A percentile compares a stretch with the other conserved stretches of the same genome.
Evolutionary conservation across 2,329 filamentous ascomycete genomes (phyloP).

Genomic region (Colletotrichum navitas): DNA sequence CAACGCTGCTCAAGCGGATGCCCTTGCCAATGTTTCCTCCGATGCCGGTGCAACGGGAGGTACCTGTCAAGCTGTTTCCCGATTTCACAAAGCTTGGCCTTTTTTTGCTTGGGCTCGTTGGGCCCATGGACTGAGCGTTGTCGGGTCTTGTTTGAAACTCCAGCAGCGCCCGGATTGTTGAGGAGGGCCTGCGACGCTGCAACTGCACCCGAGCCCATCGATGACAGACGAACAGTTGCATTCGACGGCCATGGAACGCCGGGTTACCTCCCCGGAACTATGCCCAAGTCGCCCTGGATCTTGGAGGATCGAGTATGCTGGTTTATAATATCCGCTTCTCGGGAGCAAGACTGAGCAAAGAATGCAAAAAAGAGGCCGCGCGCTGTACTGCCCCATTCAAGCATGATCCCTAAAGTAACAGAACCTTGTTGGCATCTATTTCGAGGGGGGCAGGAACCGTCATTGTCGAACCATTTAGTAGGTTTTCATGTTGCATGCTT

Average conservation of each 20-base stretch:
- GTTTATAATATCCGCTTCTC: background rate
- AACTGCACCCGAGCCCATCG: background rate
- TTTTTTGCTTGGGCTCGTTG: background rate
- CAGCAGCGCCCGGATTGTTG: slow-evolving; percentile 13
- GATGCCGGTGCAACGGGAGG: background rate
- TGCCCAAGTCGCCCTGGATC: background rate
- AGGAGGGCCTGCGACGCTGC: slow-evolving; percentile 1
- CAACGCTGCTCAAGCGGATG: background rate
- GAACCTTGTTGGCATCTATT: background rate
- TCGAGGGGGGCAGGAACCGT: background rate
- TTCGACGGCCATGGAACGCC: background rate
- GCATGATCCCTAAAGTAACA: background rate
- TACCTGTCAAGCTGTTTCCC: slow-evolving; percentile 25
- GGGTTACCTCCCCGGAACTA: background rate
- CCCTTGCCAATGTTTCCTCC: slow-evolving; percentile 3
- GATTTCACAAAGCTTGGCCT: slow-evolving; percentile 25
- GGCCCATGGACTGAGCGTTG: slow-evolving; percentile 13
- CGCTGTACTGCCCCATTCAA: background rate
- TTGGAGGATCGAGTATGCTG: background rate
- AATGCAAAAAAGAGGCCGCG: too few species aligned
- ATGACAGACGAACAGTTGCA: slow-evolving; percentile 10
- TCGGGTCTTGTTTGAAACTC: slow-evolving; percentile 25
- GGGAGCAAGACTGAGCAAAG: background rate
- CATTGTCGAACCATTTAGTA: background rate
- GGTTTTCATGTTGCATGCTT: background rate